Evolutionary conservation across 2,329 filamentous ascomycete species (phyloP).

Genomic region (Fusarium sp.): DNA sequence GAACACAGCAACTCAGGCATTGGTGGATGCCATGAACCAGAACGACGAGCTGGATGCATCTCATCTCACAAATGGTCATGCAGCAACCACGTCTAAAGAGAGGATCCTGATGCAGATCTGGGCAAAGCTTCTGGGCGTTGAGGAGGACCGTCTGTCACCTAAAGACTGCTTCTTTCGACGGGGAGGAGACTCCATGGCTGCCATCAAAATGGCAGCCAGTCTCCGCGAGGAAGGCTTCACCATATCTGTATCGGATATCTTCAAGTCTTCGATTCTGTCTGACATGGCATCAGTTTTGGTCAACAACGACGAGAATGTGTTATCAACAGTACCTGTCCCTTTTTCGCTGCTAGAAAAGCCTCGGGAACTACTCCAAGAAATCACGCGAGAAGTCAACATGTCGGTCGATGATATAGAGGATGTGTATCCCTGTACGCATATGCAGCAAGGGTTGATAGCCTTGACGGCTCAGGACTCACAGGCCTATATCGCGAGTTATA

Average conservation of each 20-base stretch:
- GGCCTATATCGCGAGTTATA: slow-evolving; percentile 7
- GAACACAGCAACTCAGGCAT: neutral
- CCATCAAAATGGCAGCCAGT: neutral
- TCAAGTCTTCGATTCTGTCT: neutral
- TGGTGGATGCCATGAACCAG: neutral
- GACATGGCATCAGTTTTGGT: neutral
- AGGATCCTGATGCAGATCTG: neutral
- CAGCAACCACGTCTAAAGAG: neutral
- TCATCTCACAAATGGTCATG: neutral
- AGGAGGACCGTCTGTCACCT: neutral
- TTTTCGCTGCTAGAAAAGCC: neutral
- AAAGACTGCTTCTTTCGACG: slow-evolving; percentile 1
- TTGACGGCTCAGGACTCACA: slow-evolving; percentile 2
- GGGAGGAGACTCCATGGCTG: slow-evolving; percentile 5
- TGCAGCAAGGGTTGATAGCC: slow-evolving; percentile 9
- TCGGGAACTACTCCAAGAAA: neutral
- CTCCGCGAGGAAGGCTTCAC: neutral
- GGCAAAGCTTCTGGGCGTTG: neutral
- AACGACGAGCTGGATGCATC: neutral
- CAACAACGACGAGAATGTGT: neutral
- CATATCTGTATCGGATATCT: slow-evolving; percentile 3
- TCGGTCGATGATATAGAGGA: neutral
- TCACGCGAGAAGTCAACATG: neutral
- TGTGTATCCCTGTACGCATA: slow-evolving; percentile 6
- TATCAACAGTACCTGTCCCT: neutral